These are phyloP conservation scores for Boletus sp. DNA, from an alignment of 1,284 basidiomycete genomes.

Conservation along the genomic window DNA sequence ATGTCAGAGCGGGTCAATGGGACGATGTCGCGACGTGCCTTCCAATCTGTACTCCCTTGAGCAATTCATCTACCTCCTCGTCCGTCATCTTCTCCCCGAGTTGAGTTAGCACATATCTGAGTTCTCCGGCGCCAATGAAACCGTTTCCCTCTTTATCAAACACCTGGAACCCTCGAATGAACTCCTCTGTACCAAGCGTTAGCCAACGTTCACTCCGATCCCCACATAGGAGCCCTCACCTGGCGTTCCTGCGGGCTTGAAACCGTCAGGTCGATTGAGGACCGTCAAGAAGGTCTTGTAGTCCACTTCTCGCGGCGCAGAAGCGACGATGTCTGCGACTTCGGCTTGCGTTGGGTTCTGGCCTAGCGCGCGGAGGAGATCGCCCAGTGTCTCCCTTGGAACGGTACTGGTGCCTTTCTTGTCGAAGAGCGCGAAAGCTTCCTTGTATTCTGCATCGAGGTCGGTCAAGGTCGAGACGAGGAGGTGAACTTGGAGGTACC, in stretches of 20 bases:
- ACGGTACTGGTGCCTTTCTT: conserved; percentile 92
- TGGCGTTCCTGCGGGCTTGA: conserved; percentile 29
- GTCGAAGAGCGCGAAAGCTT: conserved; percentile 97
- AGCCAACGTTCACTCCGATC: background rate
- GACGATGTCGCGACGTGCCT: conserved; percentile 51
- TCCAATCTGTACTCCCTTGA: conserved; percentile 92
- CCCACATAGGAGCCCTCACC: conserved; percentile 1
- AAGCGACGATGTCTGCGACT: conserved; percentile 75
- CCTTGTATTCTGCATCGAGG: conserved; percentile 75
- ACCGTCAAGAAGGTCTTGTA: conserved; percentile 82
- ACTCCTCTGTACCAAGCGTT: conserved; percentile 71
- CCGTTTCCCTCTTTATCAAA: conserved; percentile 99
- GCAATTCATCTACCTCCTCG: conserved; percentile 96
- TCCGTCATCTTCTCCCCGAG: conserved; percentile 74
- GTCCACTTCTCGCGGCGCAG: conserved; percentile 69
- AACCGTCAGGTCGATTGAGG: conserved; percentile 73
- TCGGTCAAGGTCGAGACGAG: conserved; percentile 3
- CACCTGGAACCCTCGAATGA: conserved; percentile 98
- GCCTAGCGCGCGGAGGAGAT: conserved; percentile 90
- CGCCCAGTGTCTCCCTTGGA: conserved; percentile 84
- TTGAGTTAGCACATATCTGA: conserved; percentile 27
- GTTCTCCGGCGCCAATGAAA: conserved; percentile 57
- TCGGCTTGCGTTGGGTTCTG: conserved; percentile 99
- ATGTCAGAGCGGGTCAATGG: conserved; percentile 14
- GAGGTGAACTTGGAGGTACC: conserved; percentile 1